These are phyloP conservation scores for Hibiscus syriacus DNA, from an alignment of 345 rosid species.

Conservation along the genomic window DNA sequence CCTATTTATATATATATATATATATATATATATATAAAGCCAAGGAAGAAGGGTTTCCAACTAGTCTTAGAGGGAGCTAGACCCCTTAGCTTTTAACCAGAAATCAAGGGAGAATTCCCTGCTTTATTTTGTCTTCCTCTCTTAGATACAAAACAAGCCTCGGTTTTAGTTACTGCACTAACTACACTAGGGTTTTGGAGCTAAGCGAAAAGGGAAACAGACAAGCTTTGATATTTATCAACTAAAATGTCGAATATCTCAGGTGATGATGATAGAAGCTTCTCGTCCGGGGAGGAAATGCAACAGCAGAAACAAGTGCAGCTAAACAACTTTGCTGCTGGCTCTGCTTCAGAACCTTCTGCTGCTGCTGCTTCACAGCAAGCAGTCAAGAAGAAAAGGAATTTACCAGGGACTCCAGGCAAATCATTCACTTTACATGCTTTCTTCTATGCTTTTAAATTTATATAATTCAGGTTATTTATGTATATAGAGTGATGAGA, in stretches of 20 bases:
- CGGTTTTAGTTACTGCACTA: too few species aligned
- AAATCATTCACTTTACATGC: constrained; percentile 1
- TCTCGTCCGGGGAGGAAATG: constrained; percentile 62
- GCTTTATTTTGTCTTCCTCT: constrained; percentile 32
- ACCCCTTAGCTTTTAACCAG: too few species aligned
- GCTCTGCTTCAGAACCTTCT: constrained; percentile 14
- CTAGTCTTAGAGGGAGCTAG: background rate
- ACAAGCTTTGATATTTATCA: background rate
- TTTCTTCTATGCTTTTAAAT: background rate
- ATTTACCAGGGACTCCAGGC: constrained; percentile 79
- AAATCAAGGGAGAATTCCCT: constrained; percentile 31
- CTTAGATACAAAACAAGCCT: constrained; percentile 5
- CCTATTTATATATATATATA: constrained; percentile 17
- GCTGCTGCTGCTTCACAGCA: constrained; percentile 27
- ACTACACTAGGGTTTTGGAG: constrained; percentile 10
- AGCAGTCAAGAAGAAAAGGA: constrained; percentile 58
- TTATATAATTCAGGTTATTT: background rate
- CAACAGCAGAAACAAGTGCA: constrained; percentile 22
- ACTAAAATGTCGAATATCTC: constrained; percentile 48
- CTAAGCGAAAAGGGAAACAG: background rate
- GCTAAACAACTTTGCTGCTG: constrained; percentile 16
- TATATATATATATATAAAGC: constrained; percentile 31
- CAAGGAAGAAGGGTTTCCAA: constrained; percentile 45
- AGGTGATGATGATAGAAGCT: constrained; percentile 62
- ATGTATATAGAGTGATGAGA: too few species aligned